A percentile compares a stretch with the other conserved stretches of the same genome.
Conservation (phyloP, 495 filamentous ascomycete genomes). For the Trichoderma reesei region DNA sequence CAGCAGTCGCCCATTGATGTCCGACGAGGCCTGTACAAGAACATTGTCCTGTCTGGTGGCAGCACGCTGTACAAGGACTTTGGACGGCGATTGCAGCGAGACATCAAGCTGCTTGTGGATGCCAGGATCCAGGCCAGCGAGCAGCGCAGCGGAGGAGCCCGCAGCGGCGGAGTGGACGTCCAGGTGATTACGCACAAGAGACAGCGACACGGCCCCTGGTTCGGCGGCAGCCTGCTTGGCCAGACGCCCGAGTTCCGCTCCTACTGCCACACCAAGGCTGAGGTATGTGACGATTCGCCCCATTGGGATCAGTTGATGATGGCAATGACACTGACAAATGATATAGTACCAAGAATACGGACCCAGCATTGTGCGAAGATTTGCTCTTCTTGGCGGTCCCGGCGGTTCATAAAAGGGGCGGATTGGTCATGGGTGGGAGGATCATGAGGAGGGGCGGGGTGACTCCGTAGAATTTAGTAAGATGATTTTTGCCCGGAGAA, state of each 20-base stretch:
- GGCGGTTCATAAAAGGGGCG: constrained; percentile 45
- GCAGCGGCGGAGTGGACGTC: constrained; percentile 87
- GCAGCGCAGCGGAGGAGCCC: constrained; percentile 81
- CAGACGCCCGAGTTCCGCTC: constrained; percentile 98
- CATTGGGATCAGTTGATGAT: neutral
- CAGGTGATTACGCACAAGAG: constrained; percentile 94
- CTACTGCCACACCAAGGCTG: constrained; percentile 97
- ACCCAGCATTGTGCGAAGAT: constrained; percentile 89
- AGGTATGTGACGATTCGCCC: constrained; percentile 28
- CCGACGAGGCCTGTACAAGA: constrained; percentile 94
- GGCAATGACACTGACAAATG: constrained; percentile 14
- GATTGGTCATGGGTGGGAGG: neutral
- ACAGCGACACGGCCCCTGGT: constrained; percentile 96
- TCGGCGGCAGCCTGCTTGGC: constrained; percentile 88
- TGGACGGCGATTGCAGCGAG: constrained; percentile 85
- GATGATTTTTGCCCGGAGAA: neutral
- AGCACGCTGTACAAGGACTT: constrained; percentile 98
- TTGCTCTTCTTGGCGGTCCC: constrained; percentile 87
- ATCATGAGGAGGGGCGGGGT: neutral
- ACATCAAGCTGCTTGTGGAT: constrained; percentile 92
- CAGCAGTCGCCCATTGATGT: constrained; percentile 97
- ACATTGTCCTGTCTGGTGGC: constrained; percentile 94
- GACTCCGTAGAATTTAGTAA: neutral
- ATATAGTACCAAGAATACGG: constrained; percentile 82
- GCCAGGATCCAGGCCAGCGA: constrained; percentile 49